Percentiles rank a stretch among this genome's conserved stretches.
Evolutionary conservation across 2,329 filamentous ascomycete species (phyloP).

Genomic region (Talaromyces sp.): DNA sequence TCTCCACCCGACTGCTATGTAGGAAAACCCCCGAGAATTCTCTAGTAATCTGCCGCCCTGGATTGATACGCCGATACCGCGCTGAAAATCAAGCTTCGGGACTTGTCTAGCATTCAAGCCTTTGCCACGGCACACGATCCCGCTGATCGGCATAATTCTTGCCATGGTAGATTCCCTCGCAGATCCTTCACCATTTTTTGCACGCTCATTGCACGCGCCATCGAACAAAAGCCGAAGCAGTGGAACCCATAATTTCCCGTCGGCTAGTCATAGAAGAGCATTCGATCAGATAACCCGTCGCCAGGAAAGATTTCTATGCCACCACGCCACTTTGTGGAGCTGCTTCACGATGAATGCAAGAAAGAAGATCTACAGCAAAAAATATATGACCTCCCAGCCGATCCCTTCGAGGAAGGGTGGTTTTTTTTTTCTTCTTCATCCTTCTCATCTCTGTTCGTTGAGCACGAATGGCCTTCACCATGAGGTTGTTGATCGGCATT

Average conservation of each 20-base stretch:
- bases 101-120: neutral
- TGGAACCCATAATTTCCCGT: neutral
- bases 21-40: too few relatives aligned
- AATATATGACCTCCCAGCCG: neutral
- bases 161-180: neutral
- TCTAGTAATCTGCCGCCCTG: neutral
- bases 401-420: too few relatives aligned
- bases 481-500: slow-evolving; percentile 6
- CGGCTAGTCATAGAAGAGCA: neutral
- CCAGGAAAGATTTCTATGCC: neutral
- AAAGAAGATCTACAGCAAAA: neutral
- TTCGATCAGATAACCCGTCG: neutral
- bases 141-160: neutral
- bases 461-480: neutral
- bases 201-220: neutral
- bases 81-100: neutral
- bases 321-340: neutral
- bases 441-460: neutral
- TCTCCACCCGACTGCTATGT: too few relatives aligned
- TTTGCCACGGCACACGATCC: neutral
- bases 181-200: neutral
- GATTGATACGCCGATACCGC: neutral
- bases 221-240: neutral
- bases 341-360: neutral
- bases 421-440: neutral